These are phyloP conservation scores for Aspergillus amoenus DNA, from an alignment of 2,329 filamentous ascomycete species.

Conservation along the genomic window DNA sequence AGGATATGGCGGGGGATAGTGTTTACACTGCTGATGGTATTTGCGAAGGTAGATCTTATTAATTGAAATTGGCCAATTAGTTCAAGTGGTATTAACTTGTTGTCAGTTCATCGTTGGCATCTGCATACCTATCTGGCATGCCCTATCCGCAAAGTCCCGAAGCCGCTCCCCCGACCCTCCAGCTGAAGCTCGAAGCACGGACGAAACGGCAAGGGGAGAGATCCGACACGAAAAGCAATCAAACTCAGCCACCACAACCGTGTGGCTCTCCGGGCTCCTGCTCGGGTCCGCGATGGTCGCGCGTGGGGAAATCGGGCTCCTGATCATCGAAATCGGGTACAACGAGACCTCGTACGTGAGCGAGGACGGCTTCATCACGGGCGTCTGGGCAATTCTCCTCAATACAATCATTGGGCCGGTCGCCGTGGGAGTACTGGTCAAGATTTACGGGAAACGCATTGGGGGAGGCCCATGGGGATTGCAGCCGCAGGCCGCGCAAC, in stretches of 20 bases:
- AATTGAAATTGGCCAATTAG: too few relatives aligned
- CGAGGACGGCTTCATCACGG: constrained; percentile 27
- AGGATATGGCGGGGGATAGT: constrained; percentile 32
- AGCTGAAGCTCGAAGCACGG: too few relatives aligned
- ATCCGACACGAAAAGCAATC: not conserved
- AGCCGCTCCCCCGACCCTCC: not conserved
- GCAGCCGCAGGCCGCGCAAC: not conserved
- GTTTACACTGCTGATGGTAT: constrained; percentile 30
- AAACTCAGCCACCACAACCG: not conserved
- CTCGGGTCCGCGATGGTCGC: constrained; percentile 35
- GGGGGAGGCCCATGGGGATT: constrained; percentile 28
- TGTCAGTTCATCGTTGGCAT: constrained; percentile 27
- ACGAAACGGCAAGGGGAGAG: not conserved
- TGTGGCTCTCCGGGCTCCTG: constrained; percentile 25
- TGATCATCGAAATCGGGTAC: constrained; percentile 34
- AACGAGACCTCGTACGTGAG: constrained; percentile 41
- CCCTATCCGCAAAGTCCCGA: not conserved
- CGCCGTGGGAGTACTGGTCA: constrained; percentile 27
- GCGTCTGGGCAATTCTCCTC: constrained; percentile 33
- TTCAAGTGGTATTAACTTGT: not conserved
- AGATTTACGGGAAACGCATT: constrained; percentile 21
- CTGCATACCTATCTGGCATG: constrained; percentile 26
- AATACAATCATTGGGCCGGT: constrained; percentile 34
- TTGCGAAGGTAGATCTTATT: constrained; percentile 34
- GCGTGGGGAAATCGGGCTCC: constrained; percentile 32